Evolutionary conservation across 1,139 yeast species (phyloP), one percentile per base, ranked within the genome.

Genomic region (Geotrichum citri-aurantii): DNA sequence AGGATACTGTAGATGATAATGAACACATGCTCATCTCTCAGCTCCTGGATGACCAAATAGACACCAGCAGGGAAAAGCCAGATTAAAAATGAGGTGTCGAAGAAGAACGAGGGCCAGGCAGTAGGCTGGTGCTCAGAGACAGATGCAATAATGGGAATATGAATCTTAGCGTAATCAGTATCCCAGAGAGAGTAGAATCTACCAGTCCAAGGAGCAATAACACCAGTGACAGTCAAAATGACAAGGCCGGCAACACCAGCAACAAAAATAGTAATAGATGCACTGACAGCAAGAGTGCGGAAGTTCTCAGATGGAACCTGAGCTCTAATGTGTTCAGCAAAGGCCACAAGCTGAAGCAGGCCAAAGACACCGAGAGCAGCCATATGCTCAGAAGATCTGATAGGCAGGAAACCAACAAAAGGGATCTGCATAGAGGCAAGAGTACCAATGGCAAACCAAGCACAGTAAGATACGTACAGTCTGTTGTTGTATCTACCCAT

Each of bases 81-180:
- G 68, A 93, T 88, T 75, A 95, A 79, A 79, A 93, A 82, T 68
- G 85, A 88, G 55, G 95, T 86, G 73, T 95, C 99, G 73, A 93
- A 90, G 81, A 90, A 93, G 75, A 93, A 95, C 11, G 97, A 85
- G 14, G 99, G 96, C 99, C 99, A 95, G 12, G 99, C 97, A 26
- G 99, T 93, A 61, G 99, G 99, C 78, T 95, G 99, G 79, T 95
- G 99, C 77, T 95, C 99, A 14, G 97, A 89, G 55, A 95, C 99
- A 2, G 98, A 92, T 1, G 99, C 99, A 75, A 95, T 95, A 71
- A 95, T 95, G 56, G 99, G 99, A 68, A 95, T 95, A 73, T 95
- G 99, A 65, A 93, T 88, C 78, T 91, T 93, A 63, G 99, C 99
- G 70, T 95, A 95, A 71, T 82, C 88, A 3, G 99, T 93, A 73